Percentiles rank a stretch among this genome's conserved stretches.
phyloP scores from a whole-genome alignment of 306 rosid genomes.

The Calophaca sinica region DNA sequence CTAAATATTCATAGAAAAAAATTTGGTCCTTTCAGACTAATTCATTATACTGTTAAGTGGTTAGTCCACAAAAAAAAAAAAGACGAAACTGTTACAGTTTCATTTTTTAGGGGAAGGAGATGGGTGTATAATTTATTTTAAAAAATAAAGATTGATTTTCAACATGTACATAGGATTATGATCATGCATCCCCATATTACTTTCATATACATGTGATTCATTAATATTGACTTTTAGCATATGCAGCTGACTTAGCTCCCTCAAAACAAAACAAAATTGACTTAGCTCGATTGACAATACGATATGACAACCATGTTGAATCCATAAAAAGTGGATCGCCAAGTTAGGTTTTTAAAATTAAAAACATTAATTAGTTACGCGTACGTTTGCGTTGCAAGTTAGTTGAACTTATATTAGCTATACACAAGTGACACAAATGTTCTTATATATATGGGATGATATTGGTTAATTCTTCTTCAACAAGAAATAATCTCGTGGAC shows the following conservation, averaged over 20 bases:
- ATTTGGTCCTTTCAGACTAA: too few relatives aligned
- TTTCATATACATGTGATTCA: neutral
- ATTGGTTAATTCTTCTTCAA: neutral
- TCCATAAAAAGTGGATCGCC: slow-evolving; percentile 46
- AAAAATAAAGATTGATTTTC: too few relatives aligned
- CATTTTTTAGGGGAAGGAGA: too few relatives aligned
- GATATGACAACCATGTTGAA: slow-evolving; percentile 23
- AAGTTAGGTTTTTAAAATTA: neutral
- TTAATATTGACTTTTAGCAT: slow-evolving; percentile 26
- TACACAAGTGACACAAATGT: neutral
- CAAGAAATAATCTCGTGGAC: neutral
- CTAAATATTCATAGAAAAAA: too few relatives aligned
- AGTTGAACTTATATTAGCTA: neutral
- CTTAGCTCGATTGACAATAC: neutral
- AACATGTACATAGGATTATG: neutral
- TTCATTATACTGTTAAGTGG: too few relatives aligned
- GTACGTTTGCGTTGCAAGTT: slow-evolving; percentile 1
- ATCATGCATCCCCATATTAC: too few relatives aligned
- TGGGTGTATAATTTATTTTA: too few relatives aligned
- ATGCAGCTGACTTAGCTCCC: slow-evolving; percentile 6
- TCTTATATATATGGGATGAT: neutral
- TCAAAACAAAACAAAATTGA: neutral
- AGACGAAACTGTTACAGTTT: too few relatives aligned
- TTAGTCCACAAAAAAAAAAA: too few relatives aligned
- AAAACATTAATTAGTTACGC: neutral